Evolutionary conservation across 1,284 basidiomycete species (phyloP), one percentile per base, ranked within the genome.

Genomic region (Trichosporon ovoides): DNA sequence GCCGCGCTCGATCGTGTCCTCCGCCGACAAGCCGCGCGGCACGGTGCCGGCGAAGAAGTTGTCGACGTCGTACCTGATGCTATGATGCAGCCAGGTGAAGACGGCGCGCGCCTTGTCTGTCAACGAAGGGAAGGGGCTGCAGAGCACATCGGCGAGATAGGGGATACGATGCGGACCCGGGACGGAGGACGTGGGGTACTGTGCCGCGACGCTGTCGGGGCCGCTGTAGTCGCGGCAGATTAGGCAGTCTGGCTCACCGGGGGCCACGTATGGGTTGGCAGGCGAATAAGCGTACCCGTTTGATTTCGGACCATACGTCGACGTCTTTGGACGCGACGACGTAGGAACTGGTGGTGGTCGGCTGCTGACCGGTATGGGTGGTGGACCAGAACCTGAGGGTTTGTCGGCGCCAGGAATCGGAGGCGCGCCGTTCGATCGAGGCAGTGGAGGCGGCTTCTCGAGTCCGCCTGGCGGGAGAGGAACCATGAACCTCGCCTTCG

Each of bases 41-140:
- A 62, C 36, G 2, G 52, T 56, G 7, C 35, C 35, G 7, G 53
- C 43, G 10, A 59, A 38, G 38, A 59, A 62, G 52, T 52, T 57
- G 6, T 33, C 52, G 7, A 49, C 53, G 38, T 62, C 61, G 22
- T 62, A 62, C 16, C 24, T 43, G 34, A 62, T 38, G 61, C 59
- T 62, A 56, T 62, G 40, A 50, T 62, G 61, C n/a, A 37, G 51
- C 61, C 61, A 62, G 1, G 61, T 59, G 53, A 62, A 62, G 52
- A 62, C 55, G 0, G 58, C 61, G 13, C 61, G 61, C 18, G 61
- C 61, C 34, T 59, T 59, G 56, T 62, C 61, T 0, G 61, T 55
- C 12, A 34, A 10, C 0, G 38, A 38, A 7, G 43, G 18, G 56
- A 62, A 59, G 0, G 58, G 58, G 3, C 24, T 18, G 53, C 61